phyloP scores from a whole-genome alignment of 768 basidiomycete species.

The Trametes cubensis region DNA sequence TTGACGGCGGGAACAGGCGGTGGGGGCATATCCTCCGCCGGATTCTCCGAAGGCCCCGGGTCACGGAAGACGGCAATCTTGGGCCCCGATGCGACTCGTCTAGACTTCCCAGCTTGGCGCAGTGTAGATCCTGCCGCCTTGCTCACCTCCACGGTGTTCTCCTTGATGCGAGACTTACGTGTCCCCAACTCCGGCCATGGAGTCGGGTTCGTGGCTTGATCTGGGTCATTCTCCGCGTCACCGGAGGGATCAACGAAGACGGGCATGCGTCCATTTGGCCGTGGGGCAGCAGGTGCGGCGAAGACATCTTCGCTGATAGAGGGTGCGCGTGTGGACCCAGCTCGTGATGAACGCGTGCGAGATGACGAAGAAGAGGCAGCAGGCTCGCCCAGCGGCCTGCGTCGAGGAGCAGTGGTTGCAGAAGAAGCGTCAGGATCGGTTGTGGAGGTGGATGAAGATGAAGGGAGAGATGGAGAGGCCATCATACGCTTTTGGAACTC shows the following conservation, averaged over 20 bases:
- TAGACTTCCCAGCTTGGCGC: constrained; percentile 60
- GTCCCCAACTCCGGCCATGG: constrained; percentile 76
- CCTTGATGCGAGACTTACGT: constrained; percentile 76
- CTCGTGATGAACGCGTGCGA: constrained; percentile 23
- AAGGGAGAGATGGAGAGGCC: constrained; percentile 46
- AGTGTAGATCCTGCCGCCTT: constrained; percentile 70
- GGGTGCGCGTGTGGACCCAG: constrained; percentile 34
- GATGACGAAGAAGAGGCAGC: constrained; percentile 39
- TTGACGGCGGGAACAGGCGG: constrained; percentile 39
- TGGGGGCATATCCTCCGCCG: constrained; percentile 34
- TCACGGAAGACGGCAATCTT: constrained; percentile 71
- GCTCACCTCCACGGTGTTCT: constrained; percentile 72
- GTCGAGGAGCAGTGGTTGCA: constrained; percentile 36
- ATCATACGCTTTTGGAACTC: constrained; percentile 95
- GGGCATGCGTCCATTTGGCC: constrained; percentile 61
- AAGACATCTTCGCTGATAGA: constrained; percentile 35
- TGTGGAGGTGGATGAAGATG: constrained; percentile 24
- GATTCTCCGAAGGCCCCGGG: constrained; percentile 42
- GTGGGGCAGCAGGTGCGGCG: constrained; percentile 37
- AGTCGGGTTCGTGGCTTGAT: constrained; percentile 40
- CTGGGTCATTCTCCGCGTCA: constrained; percentile 37
- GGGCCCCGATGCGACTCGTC: constrained; percentile 54
- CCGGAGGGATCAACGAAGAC: constrained; percentile 76
- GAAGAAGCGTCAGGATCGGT: constrained; percentile 29
- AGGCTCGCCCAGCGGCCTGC: constrained; percentile 50